Evolutionary conservation across 768 basidiomycete species (phyloP), one percentile per base, ranked within the genome.

Genomic region (Lactifluus subvellereus): DNA sequence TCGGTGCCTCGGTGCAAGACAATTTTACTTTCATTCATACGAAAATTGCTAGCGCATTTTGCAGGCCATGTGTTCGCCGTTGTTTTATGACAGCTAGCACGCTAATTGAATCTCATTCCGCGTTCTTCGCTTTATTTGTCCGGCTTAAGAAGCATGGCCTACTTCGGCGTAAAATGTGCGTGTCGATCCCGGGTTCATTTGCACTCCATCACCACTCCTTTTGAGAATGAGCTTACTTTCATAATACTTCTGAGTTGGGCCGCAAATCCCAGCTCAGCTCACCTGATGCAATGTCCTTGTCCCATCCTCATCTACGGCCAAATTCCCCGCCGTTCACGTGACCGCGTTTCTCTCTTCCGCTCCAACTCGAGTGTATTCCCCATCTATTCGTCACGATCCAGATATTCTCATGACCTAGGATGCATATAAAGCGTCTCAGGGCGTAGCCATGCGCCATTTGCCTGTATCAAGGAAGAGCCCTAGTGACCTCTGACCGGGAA

Each of bases 171-270:
- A 51, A 47, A 54, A 18, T 22, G 22, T 22, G 30, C 53, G n/a
- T 47, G 60, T 54, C 53, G 60, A 61, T 61, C 60, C 52, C 43
- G 59, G 53, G 22, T 13, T 60, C 52, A 54, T 54, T 54, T 61
- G 37, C 14, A 48, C 38, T 18, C 42, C 45, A 8, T 5, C 8
- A 35, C 48, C 18, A 8, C 53, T 49, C 38, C n/a, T 38, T 53
- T 37, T 54, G 58, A 13, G 38, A 58, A 58, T 40, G 22, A 38
- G 30, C 20, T 40, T 30, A 32, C 38, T 20, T 59, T 42, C 38
- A 38, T 50, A 20, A 59, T 20, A n/a, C 45, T 45, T 43, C 51
- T 27, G 7, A 53, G 33, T 54, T 53, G 2, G 22, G 22, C 35
- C 11, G 52, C 52, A 27, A 60, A 53, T 53, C 59, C 42, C 13